Percentiles rank a stretch among this genome's conserved stretches.
phyloP scores from a whole-genome alignment of 1,284 basidiomycete species.

The Chondrostereum purpureum region DNA sequence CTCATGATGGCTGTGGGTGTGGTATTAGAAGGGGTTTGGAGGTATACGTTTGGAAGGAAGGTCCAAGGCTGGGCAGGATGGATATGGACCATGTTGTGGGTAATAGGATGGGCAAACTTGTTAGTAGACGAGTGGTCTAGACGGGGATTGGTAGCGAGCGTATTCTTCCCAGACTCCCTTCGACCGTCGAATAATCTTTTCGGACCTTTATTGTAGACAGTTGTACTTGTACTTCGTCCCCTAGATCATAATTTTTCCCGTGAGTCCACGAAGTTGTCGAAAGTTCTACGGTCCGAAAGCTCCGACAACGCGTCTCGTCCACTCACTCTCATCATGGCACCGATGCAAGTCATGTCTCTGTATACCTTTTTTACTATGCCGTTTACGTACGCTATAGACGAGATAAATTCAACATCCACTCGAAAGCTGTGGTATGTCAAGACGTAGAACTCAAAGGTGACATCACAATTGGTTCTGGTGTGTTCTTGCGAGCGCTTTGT shows the following conservation, averaged over 20 bases:
- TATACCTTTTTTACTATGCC: neutral
- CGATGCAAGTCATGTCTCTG: conserved; percentile 19
- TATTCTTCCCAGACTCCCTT: neutral
- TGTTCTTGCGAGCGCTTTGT: neutral
- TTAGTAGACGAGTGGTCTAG: conserved; percentile 47
- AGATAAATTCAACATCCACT: conserved; percentile 74
- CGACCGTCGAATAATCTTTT: neutral
- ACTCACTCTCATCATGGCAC: conserved; percentile 19
- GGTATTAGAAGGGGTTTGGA: conserved; percentile 41
- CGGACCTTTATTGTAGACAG: neutral
- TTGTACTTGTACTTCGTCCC: neutral
- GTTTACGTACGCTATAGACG: conserved; percentile 36
- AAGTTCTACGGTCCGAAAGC: neutral
- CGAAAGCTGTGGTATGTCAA: conserved; percentile 78
- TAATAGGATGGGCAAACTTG: conserved; percentile 36
- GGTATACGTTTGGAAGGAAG: conserved; percentile 29
- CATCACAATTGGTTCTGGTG: conserved; percentile 82
- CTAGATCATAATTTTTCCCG: too few species aligned
- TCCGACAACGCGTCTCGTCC: neutral
- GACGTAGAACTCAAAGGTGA: conserved; percentile 88
- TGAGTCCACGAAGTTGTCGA: too few species aligned
- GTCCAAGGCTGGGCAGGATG: conserved; percentile 41
- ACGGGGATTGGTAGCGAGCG: conserved; percentile 35
- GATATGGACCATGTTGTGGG: conserved; percentile 43
- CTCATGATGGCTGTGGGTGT: conserved; percentile 49